These are phyloP conservation scores for Huntiella savannae DNA, from an alignment of 2,329 filamentous ascomycete species.

Conservation along the genomic window DNA sequence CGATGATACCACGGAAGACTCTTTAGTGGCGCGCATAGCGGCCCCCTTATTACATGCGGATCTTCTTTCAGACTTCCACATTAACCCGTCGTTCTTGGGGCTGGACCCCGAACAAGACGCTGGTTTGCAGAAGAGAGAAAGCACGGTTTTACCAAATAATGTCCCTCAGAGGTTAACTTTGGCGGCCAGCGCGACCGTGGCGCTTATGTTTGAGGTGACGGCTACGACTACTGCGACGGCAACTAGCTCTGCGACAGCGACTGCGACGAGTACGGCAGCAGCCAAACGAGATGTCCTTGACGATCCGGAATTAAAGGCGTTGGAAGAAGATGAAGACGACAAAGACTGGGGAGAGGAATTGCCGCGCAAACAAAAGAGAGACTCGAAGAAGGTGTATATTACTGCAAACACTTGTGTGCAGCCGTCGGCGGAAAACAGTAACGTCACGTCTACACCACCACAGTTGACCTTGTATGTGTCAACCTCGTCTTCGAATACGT, in stretches of 20 bases:
- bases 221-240: constrained; percentile 14
- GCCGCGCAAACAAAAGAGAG: constrained; percentile 2
- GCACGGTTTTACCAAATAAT: constrained; percentile 44
- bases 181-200: constrained; percentile 38
- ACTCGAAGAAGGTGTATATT: constrained; percentile 40
- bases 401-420: constrained; percentile 75
- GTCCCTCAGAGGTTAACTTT: constrained; percentile 39
- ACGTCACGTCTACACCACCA: constrained; percentile 27
- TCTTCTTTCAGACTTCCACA: constrained; percentile 21
- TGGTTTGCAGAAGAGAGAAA: constrained; percentile 39
- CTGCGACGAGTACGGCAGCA: neutral
- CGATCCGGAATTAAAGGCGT: neutral
- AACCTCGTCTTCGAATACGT: constrained; percentile 38
- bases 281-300: neutral
- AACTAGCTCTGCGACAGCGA: neutral
- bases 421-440: constrained; percentile 26
- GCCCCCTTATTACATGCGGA: neutral
- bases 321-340: constrained; percentile 7
- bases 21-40: neutral
- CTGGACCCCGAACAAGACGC: constrained; percentile 1
- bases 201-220: constrained; percentile 18
- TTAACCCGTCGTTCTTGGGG: constrained; percentile 37
- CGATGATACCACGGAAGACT: neutral
- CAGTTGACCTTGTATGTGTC: constrained; percentile 70
- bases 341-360: constrained; percentile 11